phyloP scores from a whole-genome alignment of 2,329 filamentous ascomycete species.

The Bipolaris cookei region DNA sequence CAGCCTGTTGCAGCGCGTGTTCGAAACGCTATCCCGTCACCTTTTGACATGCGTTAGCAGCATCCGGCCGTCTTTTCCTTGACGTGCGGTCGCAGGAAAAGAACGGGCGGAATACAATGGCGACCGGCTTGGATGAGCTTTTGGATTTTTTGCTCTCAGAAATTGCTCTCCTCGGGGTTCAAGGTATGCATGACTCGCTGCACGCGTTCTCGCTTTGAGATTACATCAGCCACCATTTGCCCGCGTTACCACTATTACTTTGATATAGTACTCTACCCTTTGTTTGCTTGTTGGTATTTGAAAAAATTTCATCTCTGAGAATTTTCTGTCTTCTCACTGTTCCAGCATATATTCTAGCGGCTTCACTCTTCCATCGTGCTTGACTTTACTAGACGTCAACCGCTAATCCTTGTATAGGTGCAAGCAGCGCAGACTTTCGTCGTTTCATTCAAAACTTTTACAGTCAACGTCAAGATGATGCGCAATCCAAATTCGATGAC shows the following conservation, averaged over 20 bases:
- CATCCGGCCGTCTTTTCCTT: constrained; percentile 14
- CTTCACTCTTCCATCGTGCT: not conserved
- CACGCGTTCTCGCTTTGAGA: constrained; percentile 10
- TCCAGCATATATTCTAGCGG: not conserved
- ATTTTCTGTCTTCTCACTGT: not conserved
- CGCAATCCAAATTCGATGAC: not conserved
- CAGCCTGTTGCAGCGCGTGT: constrained; percentile 24
- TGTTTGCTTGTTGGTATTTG: not conserved
- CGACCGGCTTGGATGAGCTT: constrained; percentile 60
- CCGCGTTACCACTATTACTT: not conserved
- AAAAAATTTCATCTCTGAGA: not conserved
- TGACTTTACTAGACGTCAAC: constrained; percentile 4
- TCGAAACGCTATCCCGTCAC: constrained; percentile 29
- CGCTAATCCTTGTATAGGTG: constrained; percentile 38
- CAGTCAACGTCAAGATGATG: constrained; percentile 20
- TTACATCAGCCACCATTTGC: constrained; percentile 2
- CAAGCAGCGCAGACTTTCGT: constrained; percentile 50
- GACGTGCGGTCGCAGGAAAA: constrained; percentile 22
- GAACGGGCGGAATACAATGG: constrained; percentile 34
- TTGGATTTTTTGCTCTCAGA: constrained; percentile 65
- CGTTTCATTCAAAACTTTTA: constrained; percentile 50
- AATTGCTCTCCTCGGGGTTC: constrained; percentile 63
- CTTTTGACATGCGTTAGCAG: constrained; percentile 21
- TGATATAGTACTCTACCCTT: not conserved
- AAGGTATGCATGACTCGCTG: constrained; percentile 57